These are phyloP conservation scores for Posidonia australis DNA, from an alignment of 106 monocot genomes.

Conservation along the genomic window DNA sequence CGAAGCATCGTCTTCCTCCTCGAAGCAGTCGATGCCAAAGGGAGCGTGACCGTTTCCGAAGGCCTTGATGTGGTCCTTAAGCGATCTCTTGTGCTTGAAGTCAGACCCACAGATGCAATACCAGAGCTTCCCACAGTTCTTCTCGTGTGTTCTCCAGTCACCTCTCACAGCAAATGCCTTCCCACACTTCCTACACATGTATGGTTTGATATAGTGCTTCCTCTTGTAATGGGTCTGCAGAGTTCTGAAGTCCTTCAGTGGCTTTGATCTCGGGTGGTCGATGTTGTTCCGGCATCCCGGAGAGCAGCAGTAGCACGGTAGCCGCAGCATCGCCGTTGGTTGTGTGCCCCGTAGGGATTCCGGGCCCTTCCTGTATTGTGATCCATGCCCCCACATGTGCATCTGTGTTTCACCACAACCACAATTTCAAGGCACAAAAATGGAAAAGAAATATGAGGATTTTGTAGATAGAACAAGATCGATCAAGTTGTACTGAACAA, in stretches of 20 bases:
- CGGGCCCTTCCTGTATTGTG: slow-evolving; percentile 34
- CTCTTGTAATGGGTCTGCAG: slow-evolving; percentile 45
- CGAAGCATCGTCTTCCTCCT: slow-evolving; percentile 44
- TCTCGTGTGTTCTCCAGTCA: slow-evolving; percentile 45
- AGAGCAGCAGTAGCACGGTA: slow-evolving; percentile 44
- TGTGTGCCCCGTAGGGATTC: slow-evolving; percentile 36
- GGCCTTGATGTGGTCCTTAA: slow-evolving; percentile 38
- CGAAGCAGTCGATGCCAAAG: slow-evolving; percentile 31
- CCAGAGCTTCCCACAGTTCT: slow-evolving; percentile 45
- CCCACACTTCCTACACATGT: slow-evolving; percentile 38
- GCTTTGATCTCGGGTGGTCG: slow-evolving; percentile 37
- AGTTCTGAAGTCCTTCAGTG: slow-evolving; percentile 39
- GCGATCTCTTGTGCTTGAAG: slow-evolving; percentile 46
- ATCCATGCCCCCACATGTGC: slow-evolving; percentile 52
- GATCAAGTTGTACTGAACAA: background rate
- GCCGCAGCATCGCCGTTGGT: slow-evolving; percentile 38
- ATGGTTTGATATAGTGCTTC: slow-evolving; percentile 40
- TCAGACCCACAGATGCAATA: slow-evolving; percentile 40
- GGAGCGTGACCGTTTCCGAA: slow-evolving; percentile 31
- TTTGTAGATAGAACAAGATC: background rate
- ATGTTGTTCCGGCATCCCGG: slow-evolving; percentile 44
- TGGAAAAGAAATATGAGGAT: background rate
- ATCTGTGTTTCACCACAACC: slow-evolving; percentile 16
- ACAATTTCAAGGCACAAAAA: background rate
- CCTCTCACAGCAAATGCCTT: slow-evolving; percentile 39